Evolutionary conservation across 768 basidiomycete species (phyloP).

Genomic region (Agaricus blazei): DNA sequence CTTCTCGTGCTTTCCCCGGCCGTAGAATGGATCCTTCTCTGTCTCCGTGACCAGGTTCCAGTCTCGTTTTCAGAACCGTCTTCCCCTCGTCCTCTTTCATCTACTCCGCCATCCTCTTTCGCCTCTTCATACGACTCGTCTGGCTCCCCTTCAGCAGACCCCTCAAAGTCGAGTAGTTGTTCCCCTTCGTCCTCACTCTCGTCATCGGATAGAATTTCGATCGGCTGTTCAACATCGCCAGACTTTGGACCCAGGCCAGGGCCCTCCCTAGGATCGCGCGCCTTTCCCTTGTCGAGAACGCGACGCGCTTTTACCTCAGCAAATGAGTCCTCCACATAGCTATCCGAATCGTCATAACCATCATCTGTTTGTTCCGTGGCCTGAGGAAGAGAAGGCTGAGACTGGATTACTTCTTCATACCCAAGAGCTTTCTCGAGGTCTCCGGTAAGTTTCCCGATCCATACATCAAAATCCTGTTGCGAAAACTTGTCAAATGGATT

Average conservation of each 20-base stretch:
- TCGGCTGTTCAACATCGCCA: conserved; percentile 35
- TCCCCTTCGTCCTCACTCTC: conserved; percentile 24
- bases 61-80: conserved; percentile 10
- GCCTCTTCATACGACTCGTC: conserved; percentile 21
- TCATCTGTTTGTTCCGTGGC: conserved; percentile 5
- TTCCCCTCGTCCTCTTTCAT: conserved; percentile 17
- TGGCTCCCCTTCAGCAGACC: conserved; percentile 22
- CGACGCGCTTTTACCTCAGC: conserved; percentile 46
- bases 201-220: conserved; percentile 36
- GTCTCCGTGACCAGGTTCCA: neutral
- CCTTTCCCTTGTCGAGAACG: conserved; percentile 47
- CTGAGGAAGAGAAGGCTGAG: neutral
- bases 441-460: conserved; percentile 60
- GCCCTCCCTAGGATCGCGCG: conserved; percentile 56
- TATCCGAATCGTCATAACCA: conserved; percentile 22
- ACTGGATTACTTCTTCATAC: conserved; percentile 29
- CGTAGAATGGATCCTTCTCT: neutral
- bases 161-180: conserved; percentile 16
- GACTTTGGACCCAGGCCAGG: conserved; percentile 39
- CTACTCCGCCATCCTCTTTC: conserved; percentile 16
- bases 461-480: conserved; percentile 62
- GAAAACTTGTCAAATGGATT: conserved; percentile 76
- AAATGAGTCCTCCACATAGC: conserved; percentile 50
- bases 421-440: conserved; percentile 55
- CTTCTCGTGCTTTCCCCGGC: neutral